Percentiles rank a stretch among this genome's conserved stretches.
Conservation (phyloP, 768 basidiomycete species). For the Candolleomyces aberdarensis region DNA sequence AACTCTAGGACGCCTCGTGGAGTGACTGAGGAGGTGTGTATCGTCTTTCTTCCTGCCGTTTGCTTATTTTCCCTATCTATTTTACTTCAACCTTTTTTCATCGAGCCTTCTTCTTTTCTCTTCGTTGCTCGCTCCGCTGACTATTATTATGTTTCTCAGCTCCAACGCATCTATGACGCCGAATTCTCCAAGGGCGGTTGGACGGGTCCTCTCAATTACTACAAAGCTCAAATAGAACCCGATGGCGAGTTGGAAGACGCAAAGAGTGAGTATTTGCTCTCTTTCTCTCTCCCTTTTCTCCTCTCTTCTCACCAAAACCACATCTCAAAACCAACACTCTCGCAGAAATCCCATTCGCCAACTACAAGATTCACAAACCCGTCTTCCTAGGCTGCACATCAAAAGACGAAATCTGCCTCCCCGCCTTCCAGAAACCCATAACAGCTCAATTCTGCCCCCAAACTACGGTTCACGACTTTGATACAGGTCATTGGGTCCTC, state of each 20-base stretch:
- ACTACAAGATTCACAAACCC: conserved; percentile 2
- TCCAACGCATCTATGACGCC: neutral
- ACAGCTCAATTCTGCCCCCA: neutral
- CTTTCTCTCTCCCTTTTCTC: too few relatives aligned
- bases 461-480: neutral
- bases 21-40: neutral
- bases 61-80: too few relatives aligned
- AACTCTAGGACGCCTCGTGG: neutral
- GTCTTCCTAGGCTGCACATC: conserved; percentile 1
- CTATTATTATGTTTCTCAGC: neutral
- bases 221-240: neutral
- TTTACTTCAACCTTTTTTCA: too few relatives aligned
- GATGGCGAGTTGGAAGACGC: neutral
- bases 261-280: neutral
- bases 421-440: neutral
- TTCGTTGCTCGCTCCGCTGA: too few relatives aligned
- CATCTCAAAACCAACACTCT: too few relatives aligned
- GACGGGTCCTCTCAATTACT: neutral
- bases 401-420: neutral
- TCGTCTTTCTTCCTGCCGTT: too few relatives aligned
- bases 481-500: neutral
- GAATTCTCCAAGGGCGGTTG: neutral
- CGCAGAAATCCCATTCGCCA: neutral
- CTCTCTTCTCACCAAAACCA: too few relatives aligned
- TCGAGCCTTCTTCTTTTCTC: too few relatives aligned